Conservation (phyloP, 345 rosid genomes). For the Eutrema heterophyllum region DNA sequence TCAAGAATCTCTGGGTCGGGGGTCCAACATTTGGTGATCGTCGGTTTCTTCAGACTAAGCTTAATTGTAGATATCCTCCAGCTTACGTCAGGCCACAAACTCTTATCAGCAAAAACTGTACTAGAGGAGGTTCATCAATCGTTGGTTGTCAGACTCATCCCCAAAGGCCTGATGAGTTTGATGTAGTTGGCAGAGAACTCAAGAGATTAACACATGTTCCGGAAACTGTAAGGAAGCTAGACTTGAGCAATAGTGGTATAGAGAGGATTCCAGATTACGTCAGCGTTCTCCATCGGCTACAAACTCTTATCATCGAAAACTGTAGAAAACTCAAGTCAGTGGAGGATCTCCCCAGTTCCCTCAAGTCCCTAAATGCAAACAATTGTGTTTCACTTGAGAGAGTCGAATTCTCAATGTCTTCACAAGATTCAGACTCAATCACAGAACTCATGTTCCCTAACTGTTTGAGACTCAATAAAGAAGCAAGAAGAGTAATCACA, state of each 20-base stretch:
- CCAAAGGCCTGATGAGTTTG: too few species aligned
- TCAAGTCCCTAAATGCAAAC: neutral
- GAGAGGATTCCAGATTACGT: neutral
- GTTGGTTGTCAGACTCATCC: too few species aligned
- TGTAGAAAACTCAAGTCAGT: neutral
- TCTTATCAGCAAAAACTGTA: too few species aligned
- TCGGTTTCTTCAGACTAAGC: too few species aligned
- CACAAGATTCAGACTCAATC: neutral
- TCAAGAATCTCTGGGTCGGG: neutral
- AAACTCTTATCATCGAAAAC: rapidly evolving
- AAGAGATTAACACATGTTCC: neutral
- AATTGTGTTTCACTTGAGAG: neutral
- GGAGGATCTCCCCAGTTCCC: neutral
- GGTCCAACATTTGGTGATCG: too few species aligned
- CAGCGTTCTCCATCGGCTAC: neutral
- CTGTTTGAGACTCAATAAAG: neutral
- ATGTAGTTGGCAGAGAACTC: neutral
- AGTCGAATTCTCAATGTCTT: too few species aligned
- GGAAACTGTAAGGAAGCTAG: neutral
- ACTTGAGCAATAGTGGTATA: neutral
- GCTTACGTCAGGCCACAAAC: too few species aligned
- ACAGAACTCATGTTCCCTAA: neutral
- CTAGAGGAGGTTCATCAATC: too few species aligned
- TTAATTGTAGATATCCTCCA: too few species aligned
- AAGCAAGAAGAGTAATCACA: neutral